phyloP scores from a whole-genome alignment of 75 land plant genomes.

The Azolla pinnata region DNA sequence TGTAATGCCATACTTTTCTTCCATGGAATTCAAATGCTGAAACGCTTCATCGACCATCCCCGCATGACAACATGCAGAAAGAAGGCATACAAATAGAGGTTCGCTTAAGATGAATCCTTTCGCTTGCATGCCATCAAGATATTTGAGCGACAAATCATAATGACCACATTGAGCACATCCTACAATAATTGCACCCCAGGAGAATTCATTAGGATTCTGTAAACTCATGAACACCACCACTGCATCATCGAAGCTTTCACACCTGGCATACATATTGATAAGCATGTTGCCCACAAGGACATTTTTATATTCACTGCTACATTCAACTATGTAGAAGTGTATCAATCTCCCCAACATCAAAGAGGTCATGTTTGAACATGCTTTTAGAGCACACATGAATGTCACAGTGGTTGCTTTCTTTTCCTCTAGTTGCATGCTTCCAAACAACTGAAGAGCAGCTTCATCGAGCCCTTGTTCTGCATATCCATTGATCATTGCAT shows the following conservation, averaged over 20 bases:
- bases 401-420: slow-evolving; percentile 35
- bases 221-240: slow-evolving; percentile 12
- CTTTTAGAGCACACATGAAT: slow-evolving; percentile 40
- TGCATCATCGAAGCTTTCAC: background rate
- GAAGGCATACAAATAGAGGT: slow-evolving; percentile 41
- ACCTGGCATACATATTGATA: slow-evolving; percentile 1
- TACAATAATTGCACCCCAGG: slow-evolving; percentile 13
- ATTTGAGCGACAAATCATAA: slow-evolving; percentile 3
- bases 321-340: background rate
- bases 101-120: slow-evolving; percentile 24
- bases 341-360: background rate
- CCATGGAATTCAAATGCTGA: slow-evolving; percentile 40
- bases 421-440: slow-evolving; percentile 25
- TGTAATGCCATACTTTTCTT: slow-evolving; percentile 24
- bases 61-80: slow-evolving; percentile 49
- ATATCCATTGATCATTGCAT: slow-evolving; percentile 42
- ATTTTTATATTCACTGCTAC: background rate
- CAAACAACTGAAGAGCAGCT: slow-evolving; percentile 30
- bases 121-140: background rate
- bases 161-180: slow-evolving; percentile 11
- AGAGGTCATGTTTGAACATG: slow-evolving; percentile 36
- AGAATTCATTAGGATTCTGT: slow-evolving; percentile 27
- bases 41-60: slow-evolving; percentile 46
- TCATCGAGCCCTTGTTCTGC: slow-evolving; percentile 28
- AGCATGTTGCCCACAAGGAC: background rate